These are phyloP conservation scores for Penicillium samsonianum DNA, from an alignment of 495 filamentous ascomycete species.

Conservation along the genomic window DNA sequence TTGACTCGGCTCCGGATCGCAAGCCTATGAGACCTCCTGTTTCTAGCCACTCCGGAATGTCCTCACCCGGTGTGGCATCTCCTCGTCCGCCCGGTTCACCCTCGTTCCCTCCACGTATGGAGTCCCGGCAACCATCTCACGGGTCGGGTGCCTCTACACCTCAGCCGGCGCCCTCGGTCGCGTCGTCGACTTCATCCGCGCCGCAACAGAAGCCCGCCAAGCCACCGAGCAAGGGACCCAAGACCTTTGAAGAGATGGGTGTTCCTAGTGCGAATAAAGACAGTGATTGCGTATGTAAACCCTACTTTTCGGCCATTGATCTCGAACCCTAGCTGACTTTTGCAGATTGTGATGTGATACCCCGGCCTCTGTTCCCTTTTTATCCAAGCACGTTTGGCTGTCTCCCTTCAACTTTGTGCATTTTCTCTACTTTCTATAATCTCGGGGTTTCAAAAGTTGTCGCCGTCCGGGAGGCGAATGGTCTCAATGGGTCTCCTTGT, in stretches of 20 bases:
- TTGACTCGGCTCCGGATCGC: conserved; percentile 39
- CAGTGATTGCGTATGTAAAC: conserved; percentile 80
- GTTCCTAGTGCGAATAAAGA: conserved; percentile 79
- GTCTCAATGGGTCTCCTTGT: conserved; percentile 5
- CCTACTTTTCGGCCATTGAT: conserved; percentile 7
- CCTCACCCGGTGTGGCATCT: conserved; percentile 33
- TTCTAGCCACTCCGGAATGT: conserved; percentile 22
- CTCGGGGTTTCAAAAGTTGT: conserved; percentile 17
- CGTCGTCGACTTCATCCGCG: conserved; percentile 26
- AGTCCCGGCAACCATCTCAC: conserved; percentile 37
- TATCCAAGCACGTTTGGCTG: conserved; percentile 11
- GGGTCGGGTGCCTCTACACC: conserved; percentile 37
- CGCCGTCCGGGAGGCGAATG: conserved; percentile 20
- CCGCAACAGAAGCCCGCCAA: conserved; percentile 33
- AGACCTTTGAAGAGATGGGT: conserved; percentile 98
- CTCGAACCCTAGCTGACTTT: conserved; percentile 29
- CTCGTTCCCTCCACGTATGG: conserved; percentile 37
- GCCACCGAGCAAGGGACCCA: conserved; percentile 74
- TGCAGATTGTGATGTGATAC: conserved; percentile 65
- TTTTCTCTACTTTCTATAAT: conserved; percentile 23
- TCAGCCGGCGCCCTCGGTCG: conserved; percentile 27
- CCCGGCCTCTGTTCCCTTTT: conserved; percentile 26
- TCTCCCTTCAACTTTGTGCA: conserved; percentile 12
- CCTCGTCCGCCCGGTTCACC: conserved; percentile 37
- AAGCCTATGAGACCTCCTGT: conserved; percentile 39